Evolutionary conservation across 148 eudicot genomes (phyloP), one percentile per base, ranked within the genome.

Genomic region (Rhododendron williamsianum): DNA sequence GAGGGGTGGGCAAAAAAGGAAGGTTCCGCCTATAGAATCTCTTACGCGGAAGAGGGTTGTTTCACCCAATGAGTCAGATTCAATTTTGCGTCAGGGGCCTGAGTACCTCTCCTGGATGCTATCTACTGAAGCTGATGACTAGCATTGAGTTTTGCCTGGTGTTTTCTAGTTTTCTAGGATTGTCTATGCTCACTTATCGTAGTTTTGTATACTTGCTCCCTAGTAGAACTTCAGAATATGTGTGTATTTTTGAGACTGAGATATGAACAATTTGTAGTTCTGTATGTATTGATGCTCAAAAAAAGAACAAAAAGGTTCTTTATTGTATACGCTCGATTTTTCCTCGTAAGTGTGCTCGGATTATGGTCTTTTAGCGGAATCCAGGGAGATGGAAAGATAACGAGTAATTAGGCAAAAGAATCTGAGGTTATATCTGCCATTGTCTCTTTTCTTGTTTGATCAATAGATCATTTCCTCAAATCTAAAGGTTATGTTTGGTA

Each of bases 1-100:
- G n/a, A 90, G 92, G 87, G 94, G 94, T 72, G 94, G 94, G 33
- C 38, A 72, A 72, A 91, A 91, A 71, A 90, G 93, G 78, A 84
- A 85, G 71, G 82, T 25, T 67, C 93, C 92, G 1, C 11, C 41
- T 35, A 85, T 92, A 12, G 94, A 92, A 48, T 69, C 85, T 16
- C 83, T 92, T 15, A 36, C 73, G 67, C 82, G 92, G 48, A 92
- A 92, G 83, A 91, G 92, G 87, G 81, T 91, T 84, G 73, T 65
- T 63, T 91, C 88, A 6, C 92, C 88, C 12, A 74, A 49, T 85
- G 82, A 85, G 45, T 81, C 82, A 16, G 92, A 88, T 83, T 13
- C 73, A 3, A 46, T 84, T 43, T 0, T 81, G 84, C 58, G 82
- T 73, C 84, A 86, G n/a, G 90, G 84, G 19, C 72, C 87, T 3